These are phyloP conservation scores for Penicillium samsonianum DNA, from an alignment of 495 filamentous ascomycete species.

Conservation along the genomic window DNA sequence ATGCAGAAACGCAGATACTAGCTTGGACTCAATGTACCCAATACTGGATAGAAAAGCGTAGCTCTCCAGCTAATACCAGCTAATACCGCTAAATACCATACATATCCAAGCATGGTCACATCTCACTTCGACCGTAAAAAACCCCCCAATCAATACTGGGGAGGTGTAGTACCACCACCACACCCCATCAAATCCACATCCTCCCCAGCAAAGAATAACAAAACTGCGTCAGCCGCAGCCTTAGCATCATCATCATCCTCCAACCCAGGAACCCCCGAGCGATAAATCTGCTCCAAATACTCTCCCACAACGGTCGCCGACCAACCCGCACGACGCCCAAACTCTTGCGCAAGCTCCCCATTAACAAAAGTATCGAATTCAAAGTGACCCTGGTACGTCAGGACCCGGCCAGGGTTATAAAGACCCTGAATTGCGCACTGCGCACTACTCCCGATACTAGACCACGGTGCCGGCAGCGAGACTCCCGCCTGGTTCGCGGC, in stretches of 20 bases:
- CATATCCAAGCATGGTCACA: neutral
- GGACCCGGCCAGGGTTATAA: conserved; percentile 36
- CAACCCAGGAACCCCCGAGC: conserved; percentile 18
- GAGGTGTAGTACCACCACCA: conserved; percentile 20
- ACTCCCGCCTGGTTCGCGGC: conserved; percentile 6
- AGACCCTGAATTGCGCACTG: conserved; percentile 44
- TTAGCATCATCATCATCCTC: conserved; percentile 41
- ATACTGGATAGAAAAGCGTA: neutral
- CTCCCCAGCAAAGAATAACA: conserved; percentile 36
- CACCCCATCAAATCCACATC: conserved; percentile 7
- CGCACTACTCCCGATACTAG: conserved; percentile 36
- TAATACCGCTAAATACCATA: neutral
- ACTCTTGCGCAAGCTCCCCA: conserved; percentile 34
- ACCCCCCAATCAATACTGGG: conserved; percentile 5
- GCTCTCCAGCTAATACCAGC: neutral
- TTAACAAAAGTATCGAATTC: conserved; percentile 47
- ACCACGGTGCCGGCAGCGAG: conserved; percentile 29
- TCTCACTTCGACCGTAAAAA: neutral
- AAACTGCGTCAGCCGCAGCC: conserved; percentile 40
- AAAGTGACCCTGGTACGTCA: conserved; percentile 48
- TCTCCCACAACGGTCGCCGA: conserved; percentile 12
- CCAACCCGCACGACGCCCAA: conserved; percentile 36
- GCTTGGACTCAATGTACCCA: neutral
- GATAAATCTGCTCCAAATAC: conserved; percentile 31
- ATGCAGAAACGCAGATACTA: neutral